Base-by-base conservation (phyloP, 352 stramenopile species). In the Phytophthora sansomeana region DNA sequence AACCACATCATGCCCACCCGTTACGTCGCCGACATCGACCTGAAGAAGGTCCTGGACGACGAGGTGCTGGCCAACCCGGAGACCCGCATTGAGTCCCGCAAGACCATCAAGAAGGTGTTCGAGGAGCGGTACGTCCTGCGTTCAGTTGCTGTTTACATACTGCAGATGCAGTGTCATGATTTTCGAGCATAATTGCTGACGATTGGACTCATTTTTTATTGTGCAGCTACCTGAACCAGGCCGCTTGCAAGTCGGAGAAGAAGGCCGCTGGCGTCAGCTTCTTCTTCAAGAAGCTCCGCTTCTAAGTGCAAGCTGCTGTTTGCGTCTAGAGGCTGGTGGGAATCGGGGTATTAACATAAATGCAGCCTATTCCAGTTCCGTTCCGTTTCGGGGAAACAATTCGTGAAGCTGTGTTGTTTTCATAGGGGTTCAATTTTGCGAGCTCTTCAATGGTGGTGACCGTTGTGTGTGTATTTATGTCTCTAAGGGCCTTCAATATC, bases 201-300 rank as follows among this genome's bases (percentile, higher is more conserved):
- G 21, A 54, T n/a, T 58, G 5, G 14, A 6, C 36, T 57, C 6
- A n/a, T 63, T 42, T 61, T 36, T 54, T 42, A 24, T 51, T 54
- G 21, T 55, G 52, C 61, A 87, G 77, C 55, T 93, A 91, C 81
- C 78, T 98, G 58, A 98, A 98, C 81, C 96, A 99, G 83, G 96
- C 90, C 58, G 81, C 91, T 57, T 95, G 91, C 74, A 99, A 98
- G 78, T 98, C 91, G 73, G 96, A 98, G 81, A 98, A 99, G 94
- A 99, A 99, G 90, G 96, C 97, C 75, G 89, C 92, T 65, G 97
- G 97, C 75, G 97, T 97, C 64, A 96, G 82, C 83, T 99, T 99
- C 87, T 99, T 99, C 85, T 99, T 99, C 95, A 97, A 99, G 81
- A 99, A 99, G 87, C 95, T 99, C 77, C 89, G 95, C 80, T 99